Base-by-base conservation (phyloP, 2,329 filamentous ascomycete genomes). In the Cladophialophora exuberans region DNA sequence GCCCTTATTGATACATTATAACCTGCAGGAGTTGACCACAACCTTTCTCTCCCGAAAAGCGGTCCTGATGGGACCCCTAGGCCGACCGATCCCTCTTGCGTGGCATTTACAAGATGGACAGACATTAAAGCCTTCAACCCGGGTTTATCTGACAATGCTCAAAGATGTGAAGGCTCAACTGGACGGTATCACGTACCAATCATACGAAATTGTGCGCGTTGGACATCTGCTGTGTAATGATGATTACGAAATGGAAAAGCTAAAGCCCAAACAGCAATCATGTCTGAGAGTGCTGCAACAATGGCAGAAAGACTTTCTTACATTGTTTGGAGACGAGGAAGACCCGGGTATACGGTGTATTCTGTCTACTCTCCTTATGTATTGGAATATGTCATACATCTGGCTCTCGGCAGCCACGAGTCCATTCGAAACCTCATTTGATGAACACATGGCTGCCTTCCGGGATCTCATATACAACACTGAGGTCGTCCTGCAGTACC, bases 361-460 rank as follows among this genome's bases (percentile, higher is more conserved):
- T 9, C 28, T 20, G 2, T 54, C 58, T 2, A 52, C 52, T 39
- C 45, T 60, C n/a, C 26, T 59, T 28, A 59, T 62, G 47, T 52
- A 54, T 30, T 60, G 54, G 54, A 23, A 31, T 5, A 45, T 60
- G 13, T 61, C 43, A 33, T 56, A 58, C 35, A 45, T 56, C 26
- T 62, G 54, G 48, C 35, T 62, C 2, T 42, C 44, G 6, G 31
- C 45, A 11, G 60, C 54, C 38, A 33, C 45, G 13, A 44, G 30
- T 17, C 42, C 35, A 3, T 30, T 41, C 6, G 39, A 62, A 39
- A 31, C 36, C 7, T 33, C 57, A 5, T 60, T 56, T 18, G 60
- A 62, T 25, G 23, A 54, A 13, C 35, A 61, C 20, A 53, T 35
- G 13, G 43, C 50, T 3, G 47, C 35, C 6, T 60, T 62, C 35